Base-by-base conservation (phyloP, 2,329 filamentous ascomycete genomes). In the Verruconis gallopava region DNA sequence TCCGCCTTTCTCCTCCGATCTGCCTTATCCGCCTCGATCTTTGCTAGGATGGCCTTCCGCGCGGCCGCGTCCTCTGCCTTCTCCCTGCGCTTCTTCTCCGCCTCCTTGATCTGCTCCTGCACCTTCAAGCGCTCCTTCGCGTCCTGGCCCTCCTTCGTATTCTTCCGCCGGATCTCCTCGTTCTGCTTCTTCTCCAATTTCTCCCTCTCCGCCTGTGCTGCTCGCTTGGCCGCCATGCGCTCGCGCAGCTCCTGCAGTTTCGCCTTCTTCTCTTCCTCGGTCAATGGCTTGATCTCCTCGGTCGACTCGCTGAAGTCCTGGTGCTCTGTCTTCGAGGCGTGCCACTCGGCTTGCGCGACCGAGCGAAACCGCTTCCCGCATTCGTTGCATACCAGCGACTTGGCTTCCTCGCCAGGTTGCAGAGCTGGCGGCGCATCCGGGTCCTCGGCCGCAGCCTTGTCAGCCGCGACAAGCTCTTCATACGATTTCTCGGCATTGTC, bases 1-100 rank as follows among this genome's bases (percentile, higher is more conserved):
- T 94, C 91, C 3, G 85, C 80, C 59, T 91, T 93, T 49, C 81
- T 72, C 49, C 83, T 79, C 42, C 91, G 78, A 54, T 89, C 86
- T 51, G 85, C 82, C 68, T 93, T 95, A 66, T 96, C 88, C 12
- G 83, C 88, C 51, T 91, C 88, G 49, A 98, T 94, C 71, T 88
- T 88, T 44, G 85, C 88, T 64, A 86, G 81, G 59, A 95, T 89
- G 25, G 83, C 77, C 62, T 81, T 84, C 69, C 89, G 91, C 9
- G 85, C 89, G 34, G 85, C 85, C 5, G 81, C 61, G 41, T 96
- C 91, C 13, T 81, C 85, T 33, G 75, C 66, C 67, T 95, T 95
- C 66, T 98, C 91, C 54, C 80, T 75, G 42, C 80, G 79, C 68
- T 95, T 95, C 53, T 77, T 75, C 40, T 79, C 79, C 0, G 85